Evolutionary conservation across 192 early-diverging fungal species (phyloP).

Genomic region (Podila epigama): DNA sequence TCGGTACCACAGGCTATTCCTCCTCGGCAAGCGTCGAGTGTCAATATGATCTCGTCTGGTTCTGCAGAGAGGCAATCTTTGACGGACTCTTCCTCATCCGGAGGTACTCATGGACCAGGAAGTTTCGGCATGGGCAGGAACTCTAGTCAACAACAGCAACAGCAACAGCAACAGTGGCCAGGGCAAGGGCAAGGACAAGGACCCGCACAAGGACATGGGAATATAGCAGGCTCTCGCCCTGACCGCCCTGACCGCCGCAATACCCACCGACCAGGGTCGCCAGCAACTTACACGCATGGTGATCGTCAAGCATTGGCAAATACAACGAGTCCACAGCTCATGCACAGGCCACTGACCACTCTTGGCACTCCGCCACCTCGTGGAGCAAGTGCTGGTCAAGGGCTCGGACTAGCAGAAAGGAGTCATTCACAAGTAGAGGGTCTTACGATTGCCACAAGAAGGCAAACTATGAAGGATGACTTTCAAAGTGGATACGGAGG

Average conservation of each 20-base stretch:
- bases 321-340: constrained; percentile 26
- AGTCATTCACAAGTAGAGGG: constrained; percentile 35
- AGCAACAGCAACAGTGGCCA: not conserved
- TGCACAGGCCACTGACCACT: constrained; percentile 35
- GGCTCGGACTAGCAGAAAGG: not conserved
- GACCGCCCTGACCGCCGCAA: constrained; percentile 35
- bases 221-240: too few relatives aligned
- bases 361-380: constrained; percentile 36
- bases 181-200: not conserved
- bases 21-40: constrained; percentile 30
- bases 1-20: constrained; percentile 14
- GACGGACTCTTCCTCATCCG: constrained; percentile 6
- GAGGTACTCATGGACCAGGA: too few relatives aligned
- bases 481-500: constrained; percentile 43
- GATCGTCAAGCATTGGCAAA: constrained; percentile 12
- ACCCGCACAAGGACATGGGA: too few relatives aligned
- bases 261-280: constrained; percentile 33
- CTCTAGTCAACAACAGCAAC: not conserved
- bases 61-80: not conserved
- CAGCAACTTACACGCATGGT: constrained; percentile 4
- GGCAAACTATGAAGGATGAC: constrained; percentile 38
- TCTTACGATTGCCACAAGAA: constrained; percentile 19
- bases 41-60: not conserved
- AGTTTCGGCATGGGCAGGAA: too few relatives aligned
- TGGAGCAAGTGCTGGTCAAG: constrained; percentile 14